These are phyloP conservation scores for Scytalidium lignicola DNA, from an alignment of 2,329 filamentous ascomycete species.

Conservation along the genomic window DNA sequence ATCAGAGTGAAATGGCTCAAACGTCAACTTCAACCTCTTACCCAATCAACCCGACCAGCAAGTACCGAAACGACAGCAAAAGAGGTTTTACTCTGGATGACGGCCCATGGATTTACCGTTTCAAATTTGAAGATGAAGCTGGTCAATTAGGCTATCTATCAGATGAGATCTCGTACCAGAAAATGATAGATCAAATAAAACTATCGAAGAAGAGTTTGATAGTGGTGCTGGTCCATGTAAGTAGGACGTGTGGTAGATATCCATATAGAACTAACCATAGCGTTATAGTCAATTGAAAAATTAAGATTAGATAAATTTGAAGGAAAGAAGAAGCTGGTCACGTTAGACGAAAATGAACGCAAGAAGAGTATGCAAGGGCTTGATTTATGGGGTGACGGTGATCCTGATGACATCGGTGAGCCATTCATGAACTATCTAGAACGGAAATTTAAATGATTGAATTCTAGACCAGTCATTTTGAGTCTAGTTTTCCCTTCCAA, in stretches of 20 bases:
- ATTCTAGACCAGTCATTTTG: too few relatives aligned
- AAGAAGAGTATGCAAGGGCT: not conserved
- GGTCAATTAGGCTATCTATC: not conserved
- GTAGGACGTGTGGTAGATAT: not conserved
- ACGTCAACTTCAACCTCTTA: too few relatives aligned
- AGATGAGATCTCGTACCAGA: conserved; percentile 2
- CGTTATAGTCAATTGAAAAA: not conserved
- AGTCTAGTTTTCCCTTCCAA: too few relatives aligned
- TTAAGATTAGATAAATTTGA: not conserved
- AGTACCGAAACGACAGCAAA: not conserved
- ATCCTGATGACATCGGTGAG: conserved; percentile 1
- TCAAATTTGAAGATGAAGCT: conserved; percentile 7
- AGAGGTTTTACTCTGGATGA: conserved; percentile 18
- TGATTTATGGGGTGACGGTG: not conserved
- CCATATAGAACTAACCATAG: not conserved
- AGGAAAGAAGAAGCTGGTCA: not conserved
- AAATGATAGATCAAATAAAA: conserved; percentile 1
- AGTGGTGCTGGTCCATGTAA: conserved; percentile 1
- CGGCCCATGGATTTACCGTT: conserved; percentile 21
- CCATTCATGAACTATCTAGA: not conserved
- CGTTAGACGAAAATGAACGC: not conserved
- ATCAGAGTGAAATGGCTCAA: too few relatives aligned
- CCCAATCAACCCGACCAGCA: too few relatives aligned
- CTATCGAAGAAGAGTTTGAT: not conserved
- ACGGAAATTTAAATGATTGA: not conserved